Evolutionary conservation across 768 basidiomycete genomes (phyloP).

Genomic region (Termitomyces sp.): DNA sequence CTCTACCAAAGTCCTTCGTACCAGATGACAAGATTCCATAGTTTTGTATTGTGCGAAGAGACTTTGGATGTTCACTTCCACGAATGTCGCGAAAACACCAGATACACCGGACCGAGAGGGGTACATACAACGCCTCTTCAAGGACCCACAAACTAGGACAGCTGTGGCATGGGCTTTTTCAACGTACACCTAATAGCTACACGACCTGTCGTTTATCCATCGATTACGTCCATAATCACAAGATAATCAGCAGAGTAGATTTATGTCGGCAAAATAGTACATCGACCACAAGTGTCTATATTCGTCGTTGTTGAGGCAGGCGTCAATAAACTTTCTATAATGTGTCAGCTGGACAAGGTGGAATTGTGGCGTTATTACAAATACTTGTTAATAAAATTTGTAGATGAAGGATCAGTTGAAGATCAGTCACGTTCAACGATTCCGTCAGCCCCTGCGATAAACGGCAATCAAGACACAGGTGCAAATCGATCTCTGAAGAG

Average conservation of each 20-base stretch:
- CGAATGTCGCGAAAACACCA: background rate
- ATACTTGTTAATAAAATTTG: background rate
- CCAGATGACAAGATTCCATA: no score
- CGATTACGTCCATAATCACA: background rate
- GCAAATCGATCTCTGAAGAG: no score
- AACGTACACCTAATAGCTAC: background rate
- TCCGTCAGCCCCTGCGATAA: no score
- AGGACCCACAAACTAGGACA: background rate
- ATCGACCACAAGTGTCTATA: background rate
- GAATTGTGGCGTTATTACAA: background rate
- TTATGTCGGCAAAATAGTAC: background rate
- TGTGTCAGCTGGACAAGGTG: background rate
- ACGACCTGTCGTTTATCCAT: background rate
- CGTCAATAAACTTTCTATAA: background rate
- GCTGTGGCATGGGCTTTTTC: background rate
- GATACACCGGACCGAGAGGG: background rate
- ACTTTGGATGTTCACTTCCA: background rate
- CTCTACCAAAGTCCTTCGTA: background rate
- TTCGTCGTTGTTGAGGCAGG: background rate
- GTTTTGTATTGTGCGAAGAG: background rate
- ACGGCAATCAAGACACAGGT: no score
- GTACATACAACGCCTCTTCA: background rate
- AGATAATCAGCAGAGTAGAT: background rate
- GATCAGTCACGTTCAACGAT: background rate
- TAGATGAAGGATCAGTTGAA: background rate